These are phyloP conservation scores for Erythrobasidium hasegawianum DNA, from an alignment of 1,284 basidiomycete genomes.

Conservation along the genomic window DNA sequence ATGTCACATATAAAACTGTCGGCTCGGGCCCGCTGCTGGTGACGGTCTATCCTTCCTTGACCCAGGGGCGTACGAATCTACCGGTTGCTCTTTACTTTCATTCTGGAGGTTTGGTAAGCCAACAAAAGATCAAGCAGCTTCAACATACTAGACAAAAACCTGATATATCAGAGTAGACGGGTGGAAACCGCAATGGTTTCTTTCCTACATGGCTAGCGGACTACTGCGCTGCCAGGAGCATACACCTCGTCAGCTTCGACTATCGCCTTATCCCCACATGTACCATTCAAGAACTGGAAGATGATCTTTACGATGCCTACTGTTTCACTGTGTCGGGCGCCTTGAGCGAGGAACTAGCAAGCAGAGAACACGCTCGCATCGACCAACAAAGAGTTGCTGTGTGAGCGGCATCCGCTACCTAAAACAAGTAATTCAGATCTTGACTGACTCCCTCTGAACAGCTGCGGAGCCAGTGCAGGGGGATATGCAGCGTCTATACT, in stretches of 20 bases:
- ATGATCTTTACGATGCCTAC: conserved; percentile 21
- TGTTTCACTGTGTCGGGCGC: neutral
- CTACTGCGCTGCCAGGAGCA: conserved; percentile 6
- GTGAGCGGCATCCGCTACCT: neutral
- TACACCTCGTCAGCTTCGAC: conserved; percentile 23
- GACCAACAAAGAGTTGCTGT: neutral
- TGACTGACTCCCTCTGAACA: too few relatives aligned
- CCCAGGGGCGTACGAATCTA: neutral
- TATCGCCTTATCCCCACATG: conserved; percentile 29
- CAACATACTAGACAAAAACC: too few relatives aligned
- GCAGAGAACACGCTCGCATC: neutral
- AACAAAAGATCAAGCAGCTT: neutral
- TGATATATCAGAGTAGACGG: neutral
- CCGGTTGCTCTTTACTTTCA: conserved; percentile 27
- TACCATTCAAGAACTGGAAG: conserved; percentile 10
- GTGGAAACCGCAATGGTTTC: conserved; percentile 23
- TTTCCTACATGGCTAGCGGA: conserved; percentile 27
- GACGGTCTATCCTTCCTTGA: conserved; percentile 6
- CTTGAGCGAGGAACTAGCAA: neutral
- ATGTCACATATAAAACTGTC: conserved; percentile 19
- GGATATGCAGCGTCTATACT: conserved; percentile 8
- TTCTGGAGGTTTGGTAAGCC: conserved; percentile 22
- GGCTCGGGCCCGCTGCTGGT: neutral
- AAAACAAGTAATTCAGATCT: too few relatives aligned
- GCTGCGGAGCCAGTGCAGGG: conserved; percentile 14